Evolutionary conservation across 768 basidiomycete species (phyloP).

Genomic region (Dictyophora rubrovolvata): DNA sequence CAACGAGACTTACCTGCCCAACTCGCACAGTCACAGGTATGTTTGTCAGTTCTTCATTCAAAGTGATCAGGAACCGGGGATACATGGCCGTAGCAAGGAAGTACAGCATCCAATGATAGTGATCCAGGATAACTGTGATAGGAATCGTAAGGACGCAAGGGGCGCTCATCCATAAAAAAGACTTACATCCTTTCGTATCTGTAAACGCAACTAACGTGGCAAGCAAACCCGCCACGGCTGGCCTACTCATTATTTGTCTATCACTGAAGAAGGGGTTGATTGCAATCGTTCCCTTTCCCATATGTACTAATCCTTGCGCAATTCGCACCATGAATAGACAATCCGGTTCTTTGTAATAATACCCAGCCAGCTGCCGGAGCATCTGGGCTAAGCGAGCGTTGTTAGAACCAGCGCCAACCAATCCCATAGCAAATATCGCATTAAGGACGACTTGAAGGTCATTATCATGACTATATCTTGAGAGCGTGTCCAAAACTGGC

Average conservation of each 20-base stretch:
- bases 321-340: constrained; percentile 94
- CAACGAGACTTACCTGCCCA: constrained; percentile 53
- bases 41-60: constrained; percentile 83
- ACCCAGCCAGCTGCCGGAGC: constrained; percentile 93
- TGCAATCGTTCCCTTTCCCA: constrained; percentile 98
- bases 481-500: constrained; percentile 89
- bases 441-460: constrained; percentile 95
- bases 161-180: background rate
- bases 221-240: constrained; percentile 82
- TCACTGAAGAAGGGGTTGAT: constrained; percentile 96
- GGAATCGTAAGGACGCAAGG: background rate
- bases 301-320: constrained; percentile 93
- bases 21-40: constrained; percentile 90
- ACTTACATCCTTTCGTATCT: constrained; percentile 87
- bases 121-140: constrained; percentile 78
- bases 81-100: constrained; percentile 96
- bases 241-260: constrained; percentile 78
- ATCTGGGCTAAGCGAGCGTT: constrained; percentile 96
- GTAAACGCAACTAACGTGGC: constrained; percentile 88
- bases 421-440: constrained; percentile 97
- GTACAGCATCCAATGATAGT: constrained; percentile 98
- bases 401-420: constrained; percentile 97
- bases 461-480: constrained; percentile 98
- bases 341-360: constrained; percentile 96
- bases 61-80: constrained; percentile 94